Conservation (phyloP, 768 basidiomycete genomes). For the Agrocybe pediades region DNA sequence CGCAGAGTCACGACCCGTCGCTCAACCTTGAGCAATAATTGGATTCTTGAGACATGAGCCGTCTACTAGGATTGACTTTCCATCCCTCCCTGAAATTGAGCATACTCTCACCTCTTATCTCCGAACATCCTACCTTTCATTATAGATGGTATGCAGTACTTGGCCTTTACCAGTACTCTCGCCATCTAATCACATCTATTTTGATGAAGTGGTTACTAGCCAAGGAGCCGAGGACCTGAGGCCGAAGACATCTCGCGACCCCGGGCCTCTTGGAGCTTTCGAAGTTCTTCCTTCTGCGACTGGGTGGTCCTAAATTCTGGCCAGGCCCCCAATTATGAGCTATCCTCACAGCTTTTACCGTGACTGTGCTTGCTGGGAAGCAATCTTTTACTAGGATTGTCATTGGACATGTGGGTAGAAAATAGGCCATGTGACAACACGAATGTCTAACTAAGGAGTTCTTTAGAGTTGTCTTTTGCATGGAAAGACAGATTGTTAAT, state of each 20-base stretch:
- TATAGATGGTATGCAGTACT: too few species aligned
- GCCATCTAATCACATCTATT: too few species aligned
- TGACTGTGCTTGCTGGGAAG: slow-evolving; percentile 73
- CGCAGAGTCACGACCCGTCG: too few species aligned
- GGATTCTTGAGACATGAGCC: too few species aligned
- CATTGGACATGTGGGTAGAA: slow-evolving; percentile 50
- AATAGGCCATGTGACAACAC: slow-evolving; percentile 23
- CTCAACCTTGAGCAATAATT: too few species aligned
- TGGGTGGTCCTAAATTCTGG: slow-evolving; percentile 86
- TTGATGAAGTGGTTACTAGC: too few species aligned
- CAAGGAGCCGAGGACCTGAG: too few species aligned
- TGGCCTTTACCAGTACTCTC: too few species aligned
- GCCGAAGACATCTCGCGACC: too few species aligned
- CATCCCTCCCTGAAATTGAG: too few species aligned
- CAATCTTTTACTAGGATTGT: slow-evolving; percentile 69
- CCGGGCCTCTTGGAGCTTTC: slow-evolving; percentile 74
- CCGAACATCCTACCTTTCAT: slow-evolving; percentile 73
- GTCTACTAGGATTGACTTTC: too few species aligned
- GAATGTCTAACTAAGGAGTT: not conserved
- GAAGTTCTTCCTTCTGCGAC: slow-evolving; percentile 85
- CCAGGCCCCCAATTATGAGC: slow-evolving; percentile 75
- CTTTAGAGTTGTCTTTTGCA: not conserved
- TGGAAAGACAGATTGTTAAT: not conserved
- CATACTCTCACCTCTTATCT: slow-evolving; percentile 65
- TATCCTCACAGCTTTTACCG: slow-evolving; percentile 60